These are phyloP conservation scores for Trichosporon sp. DNA, from an alignment of 1,284 basidiomycete genomes.

Conservation along the genomic window DNA sequence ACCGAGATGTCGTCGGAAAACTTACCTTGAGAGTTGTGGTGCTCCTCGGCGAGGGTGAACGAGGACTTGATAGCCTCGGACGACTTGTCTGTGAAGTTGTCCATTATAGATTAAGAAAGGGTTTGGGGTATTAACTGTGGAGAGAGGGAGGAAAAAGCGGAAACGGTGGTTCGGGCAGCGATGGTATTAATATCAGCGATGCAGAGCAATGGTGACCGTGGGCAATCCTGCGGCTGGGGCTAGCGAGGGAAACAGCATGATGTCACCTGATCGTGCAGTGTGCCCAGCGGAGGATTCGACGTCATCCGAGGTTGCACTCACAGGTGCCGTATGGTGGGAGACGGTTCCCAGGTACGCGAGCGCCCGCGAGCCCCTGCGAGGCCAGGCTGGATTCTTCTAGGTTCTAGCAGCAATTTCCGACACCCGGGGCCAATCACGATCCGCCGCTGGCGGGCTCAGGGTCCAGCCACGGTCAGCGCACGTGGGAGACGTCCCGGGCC, in stretches of 20 bases:
- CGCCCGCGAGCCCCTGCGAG: conserved; percentile 6
- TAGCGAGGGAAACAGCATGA: neutral
- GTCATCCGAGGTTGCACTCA: neutral
- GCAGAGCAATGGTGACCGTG: neutral
- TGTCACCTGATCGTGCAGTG: conserved; percentile 13
- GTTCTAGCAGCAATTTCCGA: conserved; percentile 17
- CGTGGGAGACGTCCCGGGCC: neutral
- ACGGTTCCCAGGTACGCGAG: conserved; percentile 14
- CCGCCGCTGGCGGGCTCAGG: neutral
- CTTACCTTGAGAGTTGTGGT: conserved; percentile 52
- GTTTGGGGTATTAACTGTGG: conserved; percentile 1
- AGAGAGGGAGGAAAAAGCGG: neutral
- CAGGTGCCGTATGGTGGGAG: neutral
- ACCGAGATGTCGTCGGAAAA: conserved; percentile 9
- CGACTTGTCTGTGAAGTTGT: conserved; percentile 58
- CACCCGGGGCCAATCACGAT: neutral
- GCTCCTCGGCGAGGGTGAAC: conserved; percentile 57
- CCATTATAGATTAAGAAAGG: conserved; percentile 41
- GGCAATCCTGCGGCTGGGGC: neutral
- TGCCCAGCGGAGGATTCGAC: conserved; percentile 12
- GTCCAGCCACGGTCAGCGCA: neutral
- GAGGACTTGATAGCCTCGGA: conserved; percentile 61
- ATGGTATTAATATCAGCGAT: conserved; percentile 9
- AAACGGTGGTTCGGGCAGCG: neutral
- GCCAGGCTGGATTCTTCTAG: conserved; percentile 11